Conservation (phyloP, 306 rosid genomes). For the Begonia loranthoides region DNA sequence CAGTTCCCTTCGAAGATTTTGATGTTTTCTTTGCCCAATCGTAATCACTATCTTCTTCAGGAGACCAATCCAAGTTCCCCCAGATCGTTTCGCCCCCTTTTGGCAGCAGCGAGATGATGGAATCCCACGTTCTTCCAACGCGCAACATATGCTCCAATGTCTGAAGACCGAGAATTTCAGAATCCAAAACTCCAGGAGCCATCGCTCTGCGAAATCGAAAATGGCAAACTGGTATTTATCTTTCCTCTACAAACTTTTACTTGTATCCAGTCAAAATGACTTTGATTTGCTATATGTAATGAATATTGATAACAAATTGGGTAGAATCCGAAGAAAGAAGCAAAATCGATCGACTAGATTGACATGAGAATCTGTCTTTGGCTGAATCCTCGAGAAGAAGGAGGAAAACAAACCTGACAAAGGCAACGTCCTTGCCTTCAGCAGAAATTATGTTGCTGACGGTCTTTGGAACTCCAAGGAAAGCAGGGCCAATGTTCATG, state of each 20-base stretch:
- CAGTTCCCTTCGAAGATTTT: slow-evolving; percentile 13
- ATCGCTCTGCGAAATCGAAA: slow-evolving; percentile 36
- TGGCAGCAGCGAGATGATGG: slow-evolving; percentile 57
- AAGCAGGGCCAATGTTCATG: slow-evolving; percentile 63
- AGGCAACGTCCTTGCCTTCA: slow-evolving; percentile 34
- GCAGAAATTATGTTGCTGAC: slow-evolving; percentile 49
- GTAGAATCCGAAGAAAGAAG: background rate
- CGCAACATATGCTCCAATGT: slow-evolving; percentile 44
- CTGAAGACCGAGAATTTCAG: slow-evolving; percentile 42
- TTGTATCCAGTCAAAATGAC: no score
- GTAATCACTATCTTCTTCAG: slow-evolving; percentile 34
- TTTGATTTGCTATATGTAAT: background rate
- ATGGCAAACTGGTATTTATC: background rate
- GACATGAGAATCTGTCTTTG: no score
- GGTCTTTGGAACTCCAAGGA: slow-evolving; percentile 66
- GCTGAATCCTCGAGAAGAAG: background rate
- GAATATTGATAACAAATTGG: no score
- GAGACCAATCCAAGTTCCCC: slow-evolving; percentile 54
- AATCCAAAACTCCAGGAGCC: slow-evolving; percentile 53
- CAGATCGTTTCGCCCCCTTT: slow-evolving; percentile 78
- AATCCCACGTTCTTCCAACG: slow-evolving; percentile 67
- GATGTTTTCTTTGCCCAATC: slow-evolving; percentile 21
- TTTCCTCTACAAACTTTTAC: background rate
- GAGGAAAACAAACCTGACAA: slow-evolving; percentile 42
- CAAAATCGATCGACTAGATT: background rate